A percentile compares a stretch with the other conserved stretches of the same genome.
Conservation (phyloP, 2,329 filamentous ascomycete species). For the Aspergillus pseudoviridinutans region DNA sequence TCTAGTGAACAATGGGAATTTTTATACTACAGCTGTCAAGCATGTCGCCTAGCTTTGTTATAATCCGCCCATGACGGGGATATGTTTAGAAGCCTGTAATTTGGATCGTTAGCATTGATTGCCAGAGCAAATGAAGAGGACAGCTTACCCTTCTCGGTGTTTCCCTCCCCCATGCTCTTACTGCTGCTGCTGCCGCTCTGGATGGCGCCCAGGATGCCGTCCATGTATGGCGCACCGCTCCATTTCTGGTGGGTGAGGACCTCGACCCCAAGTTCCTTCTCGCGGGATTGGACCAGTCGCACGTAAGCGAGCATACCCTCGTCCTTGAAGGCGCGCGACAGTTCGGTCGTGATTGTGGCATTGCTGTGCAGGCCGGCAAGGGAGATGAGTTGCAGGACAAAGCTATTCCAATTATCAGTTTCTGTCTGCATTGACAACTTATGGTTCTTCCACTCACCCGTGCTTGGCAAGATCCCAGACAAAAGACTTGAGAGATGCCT, state of each 20-base stretch:
- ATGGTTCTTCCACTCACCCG: slow-evolving; percentile 56
- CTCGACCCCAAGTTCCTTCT: slow-evolving; percentile 87
- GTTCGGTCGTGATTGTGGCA: slow-evolving; percentile 64
- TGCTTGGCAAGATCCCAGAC: slow-evolving; percentile 94
- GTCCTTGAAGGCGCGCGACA: slow-evolving; percentile 76
- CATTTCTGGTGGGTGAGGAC: slow-evolving; percentile 91
- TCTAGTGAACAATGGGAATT: not conserved
- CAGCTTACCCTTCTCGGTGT: slow-evolving; percentile 63
- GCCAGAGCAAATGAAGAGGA: not conserved
- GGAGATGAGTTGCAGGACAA: slow-evolving; percentile 62
- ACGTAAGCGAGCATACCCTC: slow-evolving; percentile 98
- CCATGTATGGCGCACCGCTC: slow-evolving; percentile 70
- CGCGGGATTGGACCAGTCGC: slow-evolving; percentile 80
- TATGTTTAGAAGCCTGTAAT: not conserved
- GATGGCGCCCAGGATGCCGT: slow-evolving; percentile 84
- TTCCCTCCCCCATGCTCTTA: slow-evolving; percentile 92
- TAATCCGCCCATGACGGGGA: not conserved
- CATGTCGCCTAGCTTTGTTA: not conserved
- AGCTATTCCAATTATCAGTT: slow-evolving; percentile 32
- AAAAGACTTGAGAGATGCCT: slow-evolving; percentile 79
- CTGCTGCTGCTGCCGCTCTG: slow-evolving; percentile 86
- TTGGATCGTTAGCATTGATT: not conserved
- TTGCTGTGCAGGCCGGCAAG: slow-evolving; percentile 62
- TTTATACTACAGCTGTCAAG: not conserved
- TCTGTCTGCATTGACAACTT: not conserved